Evolutionary conservation across 1,139 yeast genomes (phyloP), one percentile per base, ranked within the genome.

Genomic region (Trichomonascaceae sp.): DNA sequence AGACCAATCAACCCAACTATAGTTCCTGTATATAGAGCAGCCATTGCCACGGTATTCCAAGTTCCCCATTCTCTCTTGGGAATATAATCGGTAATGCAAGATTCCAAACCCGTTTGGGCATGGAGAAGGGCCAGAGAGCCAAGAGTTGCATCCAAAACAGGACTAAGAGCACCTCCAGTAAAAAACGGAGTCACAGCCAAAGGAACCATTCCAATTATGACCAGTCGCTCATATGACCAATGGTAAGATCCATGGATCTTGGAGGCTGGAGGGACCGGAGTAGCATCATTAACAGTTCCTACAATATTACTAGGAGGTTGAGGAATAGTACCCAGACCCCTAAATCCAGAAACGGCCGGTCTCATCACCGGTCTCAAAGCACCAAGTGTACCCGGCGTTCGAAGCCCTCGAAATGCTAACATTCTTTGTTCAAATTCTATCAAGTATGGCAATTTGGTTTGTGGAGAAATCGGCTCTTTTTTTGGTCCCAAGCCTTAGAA

Each of bases 41-140:
- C 77, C 75, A 81, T 77, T 54, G 93, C 87, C 48, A 76, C 67
- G 55, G 75, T 78, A 72, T 87, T 86, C 79, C 85, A 80, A 46
- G 75, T 66, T 9, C 96, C 95, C 69, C 84, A 91, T 43, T 84
- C 88, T 69, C 96, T 81, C 70, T 77, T 76, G 53, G 96, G 97
- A 59, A 91, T 84, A 72, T 90, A 90, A 71, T 91, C 97, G 58
- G 84, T 81, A 66, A 91, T 89, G 74, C 96, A 88, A 44, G 95
- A 78, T 65, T 83, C 84, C 72, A 91, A 80, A 0, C 97, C 98
- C 55, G 83, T 78, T 70, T 87, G 87, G 56, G 85, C 78, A 73
- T 91, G 97, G 62, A 82, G 77, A 60, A 91, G 73, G 50, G 88
- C 70, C 30, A 83, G 70, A 12, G 84, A 75, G 41, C 86, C 79